Base-by-base conservation (phyloP, 2,329 filamentous ascomycete genomes). In the Rhynchosporium secalis region DNA sequence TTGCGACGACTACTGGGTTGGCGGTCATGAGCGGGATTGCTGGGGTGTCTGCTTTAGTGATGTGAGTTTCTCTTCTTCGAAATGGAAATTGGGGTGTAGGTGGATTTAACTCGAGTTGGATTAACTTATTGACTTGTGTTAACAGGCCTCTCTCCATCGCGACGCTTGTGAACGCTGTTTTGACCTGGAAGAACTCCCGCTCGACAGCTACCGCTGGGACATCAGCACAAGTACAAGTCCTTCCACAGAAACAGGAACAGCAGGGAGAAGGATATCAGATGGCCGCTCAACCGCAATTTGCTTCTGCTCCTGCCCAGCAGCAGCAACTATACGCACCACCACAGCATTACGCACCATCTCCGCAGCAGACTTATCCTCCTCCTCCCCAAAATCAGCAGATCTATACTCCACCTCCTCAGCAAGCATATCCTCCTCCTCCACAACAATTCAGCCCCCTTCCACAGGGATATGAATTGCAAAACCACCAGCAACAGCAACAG, bases 11-110 rank as follows among this genome's bases (percentile, higher is more conserved):
- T 4, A 38, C 13, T 2, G 61, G 62, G 3, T 31, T 66, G 31
- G 12, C 45, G 3, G 51, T 60, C 1, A 59, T 66, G 64, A 63
- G 61, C 52, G 56, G 58, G 6, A 60, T 63, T 55, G 64, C 64
- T 31, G 61, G 61, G 10, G 12, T 66, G 5, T 63, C 64, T 43
- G 64, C 64, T 12, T 29, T 66, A 9, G 58, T 62, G n/a, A 56
- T 66, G 64, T 66, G 40, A 63, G 63, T 62, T 7, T 33, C n/a
- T 7, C 40, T 46, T 47, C 13, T 29, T 29, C 8, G n/a, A 10
- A 28, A 12, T n/a, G 6, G 10, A 31, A 4, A 26, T 28, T 26
- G 20, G 33, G 29, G 26, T 13, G 41, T 12, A 45, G 3, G 41
- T 45, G 13, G 20, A 4, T n/a, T 15, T n/a, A n/a, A 2, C 15